Evolutionary conservation across 2,329 filamentous ascomycete species (phyloP), one percentile per base, ranked within the genome.

Genomic region (Cladophialophora chaetospira): DNA sequence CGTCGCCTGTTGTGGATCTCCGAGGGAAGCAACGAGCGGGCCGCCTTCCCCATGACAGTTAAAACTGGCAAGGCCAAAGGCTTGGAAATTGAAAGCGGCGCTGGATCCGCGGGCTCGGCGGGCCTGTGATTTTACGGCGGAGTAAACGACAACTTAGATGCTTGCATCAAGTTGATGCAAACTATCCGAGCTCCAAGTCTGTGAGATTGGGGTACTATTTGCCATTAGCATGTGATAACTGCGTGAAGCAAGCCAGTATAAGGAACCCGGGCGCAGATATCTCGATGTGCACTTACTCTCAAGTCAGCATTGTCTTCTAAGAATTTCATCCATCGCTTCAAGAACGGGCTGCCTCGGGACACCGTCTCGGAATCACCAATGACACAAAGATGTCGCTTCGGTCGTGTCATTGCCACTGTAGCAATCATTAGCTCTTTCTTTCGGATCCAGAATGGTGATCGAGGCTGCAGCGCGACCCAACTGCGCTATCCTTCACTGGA

Each of bases 341-440:
- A 79, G 70, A 96, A 97, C 57, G 79, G 80, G 72, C 89, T 91
- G 21, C 92, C 92, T 73, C 90, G 96, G 73, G 87, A 86, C 53
- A 96, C 89, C 2, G 93, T 97, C 71, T 97, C 94, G 57, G 91
- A 94, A 72, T 99, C 94, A 42, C 93, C 94, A 67, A 97, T 88
- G 15, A 99, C 82, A 61, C 89, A 94, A 40, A 99, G 79, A 69
- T 94, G 93, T 65, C 94, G 84, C 76, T 89, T 93, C 4, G 94
- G 91, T 64, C 94, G 85, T 61, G 94, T 99, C 92, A 99, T 97
- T 51, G 94, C 93, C 66, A 97, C 92, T 96, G 66, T 19, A 19
- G 26, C 33, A 52, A 60, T 26, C 46, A 54, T 63, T 44, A 65
- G 58, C 45, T 29, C 38, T 38, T 43, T 29, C 38, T 38, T 43